These are phyloP conservation scores for Dictyostelium purpureum DNA, from an alignment of 78 protist species.

Conservation along the genomic window DNA sequence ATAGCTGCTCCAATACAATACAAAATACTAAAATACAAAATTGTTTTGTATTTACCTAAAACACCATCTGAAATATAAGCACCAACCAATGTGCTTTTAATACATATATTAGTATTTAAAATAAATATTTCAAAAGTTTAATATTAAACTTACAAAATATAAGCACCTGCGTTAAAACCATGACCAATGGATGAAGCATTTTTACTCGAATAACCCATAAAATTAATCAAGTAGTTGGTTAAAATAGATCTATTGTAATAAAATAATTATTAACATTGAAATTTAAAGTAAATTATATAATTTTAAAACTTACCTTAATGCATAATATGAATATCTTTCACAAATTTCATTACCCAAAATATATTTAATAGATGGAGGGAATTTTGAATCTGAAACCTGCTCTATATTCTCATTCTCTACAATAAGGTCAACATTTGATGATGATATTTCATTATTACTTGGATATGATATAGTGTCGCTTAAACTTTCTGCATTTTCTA, in stretches of 20 bases:
- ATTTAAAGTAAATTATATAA: no score
- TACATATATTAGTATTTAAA: not conserved
- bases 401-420: no score
- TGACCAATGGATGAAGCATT: constrained; percentile 63
- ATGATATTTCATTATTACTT: no score
- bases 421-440: no score
- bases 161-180: constrained; percentile 49
- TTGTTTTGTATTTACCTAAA: constrained; percentile 76
- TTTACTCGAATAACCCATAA: constrained; percentile 40
- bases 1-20: constrained; percentile 64
- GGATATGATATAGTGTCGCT: no score
- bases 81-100: constrained; percentile 64
- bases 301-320: no score
- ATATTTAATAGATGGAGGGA: no score
- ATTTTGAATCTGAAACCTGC: no score
- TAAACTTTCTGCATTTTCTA: no score
- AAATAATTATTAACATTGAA: no score
- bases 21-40: constrained; percentile 52
- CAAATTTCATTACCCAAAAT: constrained; percentile 83
- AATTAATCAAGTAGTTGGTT: constrained; percentile 55
- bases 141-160: constrained; percentile 15
- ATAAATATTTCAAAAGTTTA: not conserved
- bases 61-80: constrained; percentile 72
- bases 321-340: constrained; percentile 75
- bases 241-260: no score